Conservation (phyloP, 768 basidiomycete species). For the Suillus tomentosus region DNA sequence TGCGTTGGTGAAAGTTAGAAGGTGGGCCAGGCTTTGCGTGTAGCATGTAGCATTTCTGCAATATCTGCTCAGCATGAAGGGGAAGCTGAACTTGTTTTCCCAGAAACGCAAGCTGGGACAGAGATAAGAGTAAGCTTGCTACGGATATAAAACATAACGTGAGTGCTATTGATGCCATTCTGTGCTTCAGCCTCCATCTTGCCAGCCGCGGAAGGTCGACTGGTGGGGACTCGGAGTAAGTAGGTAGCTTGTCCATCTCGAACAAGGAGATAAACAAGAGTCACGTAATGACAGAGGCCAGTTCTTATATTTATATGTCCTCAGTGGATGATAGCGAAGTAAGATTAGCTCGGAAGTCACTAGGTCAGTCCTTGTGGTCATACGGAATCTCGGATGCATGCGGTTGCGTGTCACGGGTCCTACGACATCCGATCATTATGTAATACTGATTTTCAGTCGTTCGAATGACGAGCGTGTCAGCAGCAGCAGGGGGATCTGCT, state of each 20-base stretch:
- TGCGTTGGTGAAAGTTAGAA: conserved; percentile 32
- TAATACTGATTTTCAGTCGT: too few species aligned
- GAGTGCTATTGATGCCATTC: conserved; percentile 17
- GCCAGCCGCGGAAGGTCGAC: conserved; percentile 15
- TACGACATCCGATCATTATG: too few species aligned
- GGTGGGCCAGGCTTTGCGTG: conserved; percentile 40
- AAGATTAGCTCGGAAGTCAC: background rate
- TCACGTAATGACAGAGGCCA: background rate
- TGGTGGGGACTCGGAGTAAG: conserved; percentile 12
- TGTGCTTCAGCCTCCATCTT: conserved; percentile 14
- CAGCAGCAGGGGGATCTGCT: background rate
- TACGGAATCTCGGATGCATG: background rate
- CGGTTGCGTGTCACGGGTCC: background rate
- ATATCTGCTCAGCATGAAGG: conserved; percentile 29
- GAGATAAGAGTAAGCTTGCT: conserved; percentile 23
- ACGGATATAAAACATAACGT: conserved; percentile 20
- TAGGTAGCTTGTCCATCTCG: conserved; percentile 33
- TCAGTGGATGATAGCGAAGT: background rate
- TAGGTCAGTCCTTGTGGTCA: background rate
- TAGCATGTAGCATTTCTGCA: conserved; percentile 39
- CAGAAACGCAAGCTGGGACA: conserved; percentile 17
- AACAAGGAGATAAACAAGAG: background rate
- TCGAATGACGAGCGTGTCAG: background rate
- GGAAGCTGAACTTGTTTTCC: conserved; percentile 25
- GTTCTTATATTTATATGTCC: background rate